These are phyloP conservation scores for Candida khao-thaluensis DNA, from an alignment of 805 yeast species.

Conservation along the genomic window DNA sequence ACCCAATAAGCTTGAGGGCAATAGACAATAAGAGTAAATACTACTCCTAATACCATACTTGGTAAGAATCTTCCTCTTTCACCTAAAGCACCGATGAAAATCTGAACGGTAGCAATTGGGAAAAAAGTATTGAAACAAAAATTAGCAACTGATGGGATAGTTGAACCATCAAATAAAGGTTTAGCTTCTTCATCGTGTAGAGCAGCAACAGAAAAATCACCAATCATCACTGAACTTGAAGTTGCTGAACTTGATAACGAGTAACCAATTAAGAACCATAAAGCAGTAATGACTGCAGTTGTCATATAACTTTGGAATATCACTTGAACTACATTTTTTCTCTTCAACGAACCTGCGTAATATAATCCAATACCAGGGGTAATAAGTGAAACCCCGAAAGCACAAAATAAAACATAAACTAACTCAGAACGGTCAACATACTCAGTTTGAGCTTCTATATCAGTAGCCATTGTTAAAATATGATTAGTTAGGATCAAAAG, in stretches of 20 bases:
- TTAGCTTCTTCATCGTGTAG: constrained; percentile 36
- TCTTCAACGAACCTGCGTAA: constrained; percentile 43
- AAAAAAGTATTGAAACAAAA: constrained; percentile 45
- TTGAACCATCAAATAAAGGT: constrained; percentile 44
- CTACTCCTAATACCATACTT: constrained; percentile 37
- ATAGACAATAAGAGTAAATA: constrained; percentile 45
- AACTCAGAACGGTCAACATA: constrained; percentile 44
- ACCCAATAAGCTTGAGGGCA: constrained; percentile 48
- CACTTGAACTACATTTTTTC: constrained; percentile 44
- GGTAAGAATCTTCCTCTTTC: constrained; percentile 45
- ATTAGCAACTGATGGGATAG: constrained; percentile 47
- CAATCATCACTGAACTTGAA: constrained; percentile 27
- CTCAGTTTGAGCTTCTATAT: constrained; percentile 33
- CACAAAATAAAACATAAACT: constrained; percentile 48
- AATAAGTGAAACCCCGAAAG: constrained; percentile 48
- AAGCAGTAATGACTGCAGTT: constrained; percentile 35
- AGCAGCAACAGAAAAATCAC: constrained; percentile 42
- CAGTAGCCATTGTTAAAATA: background rate
- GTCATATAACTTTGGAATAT: constrained; percentile 45
- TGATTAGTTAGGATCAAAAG: background rate
- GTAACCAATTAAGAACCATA: constrained; percentile 49
- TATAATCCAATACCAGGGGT: constrained; percentile 48
- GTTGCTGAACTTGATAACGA: constrained; percentile 42
- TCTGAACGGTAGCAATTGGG: constrained; percentile 51
- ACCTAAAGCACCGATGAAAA: constrained; percentile 44